phyloP scores from a whole-genome alignment of 768 basidiomycete genomes.

The Rossbeevera mucosa region DNA sequence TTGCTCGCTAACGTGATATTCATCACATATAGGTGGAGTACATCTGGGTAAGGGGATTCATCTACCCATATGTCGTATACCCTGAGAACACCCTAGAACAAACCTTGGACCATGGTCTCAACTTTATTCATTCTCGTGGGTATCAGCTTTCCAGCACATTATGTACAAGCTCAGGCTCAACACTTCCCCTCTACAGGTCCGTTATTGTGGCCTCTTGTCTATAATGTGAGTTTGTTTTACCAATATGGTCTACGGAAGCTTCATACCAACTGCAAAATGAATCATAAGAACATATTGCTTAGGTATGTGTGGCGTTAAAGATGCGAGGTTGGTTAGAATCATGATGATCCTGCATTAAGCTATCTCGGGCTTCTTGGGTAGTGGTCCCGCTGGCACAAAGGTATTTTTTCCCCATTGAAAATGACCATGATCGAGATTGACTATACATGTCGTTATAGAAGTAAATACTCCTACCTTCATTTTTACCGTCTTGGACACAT shows the following conservation, averaged over 20 bases:
- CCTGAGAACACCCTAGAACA: too few relatives aligned
- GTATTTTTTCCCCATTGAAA: background rate
- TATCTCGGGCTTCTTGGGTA: background rate
- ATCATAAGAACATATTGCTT: background rate
- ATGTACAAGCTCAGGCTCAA: background rate
- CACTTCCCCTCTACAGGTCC: background rate
- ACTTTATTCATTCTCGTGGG: background rate
- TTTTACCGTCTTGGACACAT: background rate
- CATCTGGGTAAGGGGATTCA: conserved; percentile 1
- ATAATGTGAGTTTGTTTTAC: background rate
- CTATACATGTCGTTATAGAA: background rate
- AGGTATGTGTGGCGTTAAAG: background rate
- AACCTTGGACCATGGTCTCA: too few relatives aligned
- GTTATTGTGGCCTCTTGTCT: background rate
- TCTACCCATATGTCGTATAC: background rate
- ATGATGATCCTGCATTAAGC: background rate
- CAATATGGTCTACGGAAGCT: background rate
- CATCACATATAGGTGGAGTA: conserved; percentile 4
- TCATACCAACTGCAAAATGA: background rate
- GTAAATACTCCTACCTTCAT: background rate
- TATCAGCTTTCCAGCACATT: background rate
- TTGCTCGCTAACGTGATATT: background rate
- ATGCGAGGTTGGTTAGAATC: background rate
- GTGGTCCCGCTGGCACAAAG: background rate
- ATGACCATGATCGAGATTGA: background rate